A percentile compares a stretch with the other conserved stretches of the same genome.
Conservation (phyloP, 495 filamentous ascomycete species). For the Astrocystis sublimbata region DNA sequence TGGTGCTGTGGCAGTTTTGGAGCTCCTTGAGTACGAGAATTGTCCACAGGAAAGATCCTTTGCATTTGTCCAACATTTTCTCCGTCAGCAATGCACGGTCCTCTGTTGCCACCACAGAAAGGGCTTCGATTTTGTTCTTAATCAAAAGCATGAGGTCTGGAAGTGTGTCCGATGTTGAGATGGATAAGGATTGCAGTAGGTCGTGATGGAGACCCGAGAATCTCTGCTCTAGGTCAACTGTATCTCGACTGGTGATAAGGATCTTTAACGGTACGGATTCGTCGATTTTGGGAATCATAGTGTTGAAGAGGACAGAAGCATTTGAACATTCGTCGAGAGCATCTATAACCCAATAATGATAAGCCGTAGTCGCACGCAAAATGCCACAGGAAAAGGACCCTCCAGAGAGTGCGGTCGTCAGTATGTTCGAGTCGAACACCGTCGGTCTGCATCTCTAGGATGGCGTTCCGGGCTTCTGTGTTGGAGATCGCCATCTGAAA, state of each 20-base stretch:
- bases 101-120: conserved; percentile 20
- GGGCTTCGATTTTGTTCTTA: background rate
- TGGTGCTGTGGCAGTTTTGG: conserved; percentile 24
- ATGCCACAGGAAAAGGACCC: background rate
- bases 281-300: background rate
- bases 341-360: conserved; percentile 34
- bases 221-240: conserved; percentile 17
- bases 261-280: background rate
- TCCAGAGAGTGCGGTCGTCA: background rate
- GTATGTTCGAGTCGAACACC: background rate
- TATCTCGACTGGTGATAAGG: conserved; percentile 26
- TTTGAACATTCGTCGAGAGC: conserved; percentile 27
- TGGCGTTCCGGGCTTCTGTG: background rate
- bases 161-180: background rate
- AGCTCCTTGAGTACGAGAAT: conserved; percentile 35
- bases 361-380: background rate
- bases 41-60: conserved; percentile 37
- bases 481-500: conserved; percentile 33
- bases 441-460: background rate
- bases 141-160: background rate
- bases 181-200: background rate
- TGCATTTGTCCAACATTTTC: conserved; percentile 32
- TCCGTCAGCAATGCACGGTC: conserved; percentile 23
- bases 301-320: conserved; percentile 16
- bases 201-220: background rate